A percentile compares a stretch with the other conserved stretches of the same genome.
Evolutionary conservation across 1,139 yeast genomes (phyloP).

Genomic region (Scheffersomyces parashehatae): DNA sequence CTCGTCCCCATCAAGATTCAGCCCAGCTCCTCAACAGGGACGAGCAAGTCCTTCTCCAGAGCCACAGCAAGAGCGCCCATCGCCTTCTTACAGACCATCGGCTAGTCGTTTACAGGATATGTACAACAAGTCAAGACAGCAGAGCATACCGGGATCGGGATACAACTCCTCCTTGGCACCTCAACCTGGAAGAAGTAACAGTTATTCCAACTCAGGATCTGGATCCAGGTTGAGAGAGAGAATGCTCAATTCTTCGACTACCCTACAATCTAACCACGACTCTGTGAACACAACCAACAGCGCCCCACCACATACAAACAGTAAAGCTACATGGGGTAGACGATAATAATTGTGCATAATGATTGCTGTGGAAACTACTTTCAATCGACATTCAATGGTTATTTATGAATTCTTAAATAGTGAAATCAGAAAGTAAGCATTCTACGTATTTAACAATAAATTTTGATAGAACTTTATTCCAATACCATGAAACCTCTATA

Average conservation of each 20-base stretch:
- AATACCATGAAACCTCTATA: neutral
- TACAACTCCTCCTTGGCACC: constrained; percentile 22
- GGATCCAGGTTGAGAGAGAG: constrained; percentile 41
- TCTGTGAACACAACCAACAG: neutral
- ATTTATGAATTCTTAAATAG: neutral
- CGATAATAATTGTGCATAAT: constrained; percentile 4
- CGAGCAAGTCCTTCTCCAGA: neutral
- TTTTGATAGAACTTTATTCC: neutral
- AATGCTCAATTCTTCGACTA: constrained; percentile 29
- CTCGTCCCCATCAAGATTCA: constrained; percentile 5
- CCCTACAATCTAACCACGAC: constrained; percentile 1
- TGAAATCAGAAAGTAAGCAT: neutral
- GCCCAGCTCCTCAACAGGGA: constrained; percentile 7
- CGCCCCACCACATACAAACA: neutral
- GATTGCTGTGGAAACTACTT: neutral
- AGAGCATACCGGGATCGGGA: constrained; percentile 38
- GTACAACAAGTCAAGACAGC: constrained; percentile 47
- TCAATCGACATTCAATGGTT: neutral
- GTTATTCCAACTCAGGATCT: constrained; percentile 19
- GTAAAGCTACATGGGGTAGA: constrained; percentile 33
- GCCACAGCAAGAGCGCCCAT: constrained; percentile 2
- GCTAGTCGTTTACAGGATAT: constrained; percentile 43
- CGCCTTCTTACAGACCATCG: constrained; percentile 31
- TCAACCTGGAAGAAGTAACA: constrained; percentile 26
- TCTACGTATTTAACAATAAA: neutral